These are phyloP conservation scores for Ophiostoma sp. DNA, from an alignment of 2,329 filamentous ascomycete species.

Conservation along the genomic window DNA sequence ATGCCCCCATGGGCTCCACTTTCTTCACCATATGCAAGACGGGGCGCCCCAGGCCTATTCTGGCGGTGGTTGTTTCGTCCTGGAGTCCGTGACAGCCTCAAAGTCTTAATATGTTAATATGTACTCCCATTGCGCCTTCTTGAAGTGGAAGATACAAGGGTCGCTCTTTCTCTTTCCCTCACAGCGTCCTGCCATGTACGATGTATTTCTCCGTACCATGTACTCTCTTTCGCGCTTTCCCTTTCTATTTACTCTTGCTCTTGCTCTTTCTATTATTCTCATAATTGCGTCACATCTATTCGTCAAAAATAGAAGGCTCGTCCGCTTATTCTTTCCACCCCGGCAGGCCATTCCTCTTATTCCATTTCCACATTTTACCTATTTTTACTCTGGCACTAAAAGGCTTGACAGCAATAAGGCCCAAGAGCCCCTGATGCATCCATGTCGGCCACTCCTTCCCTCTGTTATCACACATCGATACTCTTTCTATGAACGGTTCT, in stretches of 20 bases:
- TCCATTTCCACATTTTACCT: background rate
- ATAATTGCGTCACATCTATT: constrained; percentile 8
- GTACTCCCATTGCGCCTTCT: constrained; percentile 14
- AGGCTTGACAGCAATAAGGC: constrained; percentile 12
- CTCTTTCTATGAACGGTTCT: background rate
- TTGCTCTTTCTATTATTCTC: background rate
- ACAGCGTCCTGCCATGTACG: too few relatives aligned
- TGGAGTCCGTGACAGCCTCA: constrained; percentile 21
- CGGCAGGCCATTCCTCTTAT: constrained; percentile 13
- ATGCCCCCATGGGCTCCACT: background rate
- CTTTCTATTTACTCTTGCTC: too few relatives aligned
- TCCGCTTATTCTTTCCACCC: constrained; percentile 17
- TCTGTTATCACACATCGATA: background rate
- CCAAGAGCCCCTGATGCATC: constrained; percentile 17
- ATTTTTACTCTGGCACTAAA: constrained; percentile 9
- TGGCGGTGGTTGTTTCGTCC: constrained; percentile 23
- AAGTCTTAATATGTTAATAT: constrained; percentile 7
- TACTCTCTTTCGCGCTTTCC: too few relatives aligned
- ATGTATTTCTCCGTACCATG: background rate
- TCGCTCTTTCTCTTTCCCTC: constrained; percentile 2
- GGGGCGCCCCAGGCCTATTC: constrained; percentile 16
- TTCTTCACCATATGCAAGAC: background rate
- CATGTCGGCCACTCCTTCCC: constrained; percentile 8
- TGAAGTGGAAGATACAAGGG: background rate
- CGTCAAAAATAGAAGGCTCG: constrained; percentile 9